phyloP scores from a whole-genome alignment of 73 alveolate genomes.

The Stentor coeruleus region DNA sequence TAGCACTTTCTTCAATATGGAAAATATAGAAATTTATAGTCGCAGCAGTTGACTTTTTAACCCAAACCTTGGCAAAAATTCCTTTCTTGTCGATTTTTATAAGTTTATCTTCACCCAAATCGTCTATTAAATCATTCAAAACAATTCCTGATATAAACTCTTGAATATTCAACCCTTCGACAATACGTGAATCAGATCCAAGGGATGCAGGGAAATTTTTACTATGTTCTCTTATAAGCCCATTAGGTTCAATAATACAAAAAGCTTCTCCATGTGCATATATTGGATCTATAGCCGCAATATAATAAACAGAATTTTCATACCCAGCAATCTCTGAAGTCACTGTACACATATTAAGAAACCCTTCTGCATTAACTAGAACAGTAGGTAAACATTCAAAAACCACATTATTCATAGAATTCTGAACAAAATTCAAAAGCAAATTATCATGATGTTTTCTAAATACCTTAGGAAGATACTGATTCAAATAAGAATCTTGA shows the following conservation, averaged over 20 bases:
- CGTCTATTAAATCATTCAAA: too few relatives aligned
- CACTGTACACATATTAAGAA: background rate
- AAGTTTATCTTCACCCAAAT: background rate
- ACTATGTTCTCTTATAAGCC: background rate
- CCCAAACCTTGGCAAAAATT: background rate
- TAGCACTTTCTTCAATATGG: too few relatives aligned
- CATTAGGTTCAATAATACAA: background rate
- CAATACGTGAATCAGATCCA: background rate
- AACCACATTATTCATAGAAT: too few relatives aligned
- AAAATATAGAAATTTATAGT: too few relatives aligned
- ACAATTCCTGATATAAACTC: background rate
- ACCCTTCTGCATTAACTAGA: background rate
- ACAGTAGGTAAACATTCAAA: background rate
- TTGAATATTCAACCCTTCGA: background rate
- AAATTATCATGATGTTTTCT: background rate
- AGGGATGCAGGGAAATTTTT: background rate
- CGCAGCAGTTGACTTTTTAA: background rate
- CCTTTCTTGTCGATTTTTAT: background rate
- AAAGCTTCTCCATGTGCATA: background rate
- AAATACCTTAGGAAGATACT: background rate
- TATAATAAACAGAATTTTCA: background rate
- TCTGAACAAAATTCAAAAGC: too few relatives aligned
- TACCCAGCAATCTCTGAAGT: background rate
- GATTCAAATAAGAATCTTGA: background rate
- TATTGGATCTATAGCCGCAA: background rate